A percentile compares a stretch with the other conserved stretches of the same genome.
Conservation (phyloP, 2,329 filamentous ascomycete genomes). For the Colletotrichum euphorbiae region DNA sequence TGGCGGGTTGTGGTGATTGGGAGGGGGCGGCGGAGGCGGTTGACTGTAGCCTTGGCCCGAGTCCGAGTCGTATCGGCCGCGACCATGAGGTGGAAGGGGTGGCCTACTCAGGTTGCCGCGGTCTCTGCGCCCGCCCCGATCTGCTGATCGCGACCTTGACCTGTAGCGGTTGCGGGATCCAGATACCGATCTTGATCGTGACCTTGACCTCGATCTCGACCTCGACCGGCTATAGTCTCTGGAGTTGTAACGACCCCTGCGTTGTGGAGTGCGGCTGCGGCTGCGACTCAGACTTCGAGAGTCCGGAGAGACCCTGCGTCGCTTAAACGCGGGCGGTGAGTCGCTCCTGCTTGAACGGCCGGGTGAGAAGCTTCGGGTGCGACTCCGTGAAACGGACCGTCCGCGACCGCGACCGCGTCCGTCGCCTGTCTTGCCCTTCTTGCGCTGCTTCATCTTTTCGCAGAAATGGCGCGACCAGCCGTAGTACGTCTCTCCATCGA, state of each 20-base stretch:
- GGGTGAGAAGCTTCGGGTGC: slow-evolving; percentile 45
- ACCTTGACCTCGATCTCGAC: slow-evolving; percentile 40
- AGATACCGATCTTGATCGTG: slow-evolving; percentile 23
- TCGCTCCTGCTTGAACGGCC: slow-evolving; percentile 48
- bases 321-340: slow-evolving; percentile 53
- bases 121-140: slow-evolving; percentile 37
- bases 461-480: slow-evolving; percentile 88
- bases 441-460: slow-evolving; percentile 78
- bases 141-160: slow-evolving; percentile 40
- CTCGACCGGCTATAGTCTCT: slow-evolving; percentile 45
- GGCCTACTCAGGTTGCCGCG: slow-evolving; percentile 18
- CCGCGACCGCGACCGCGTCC: slow-evolving; percentile 50
- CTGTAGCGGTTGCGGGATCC: slow-evolving; percentile 33
- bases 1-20: slow-evolving; percentile 26
- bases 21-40: slow-evolving; percentile 45
- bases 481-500: slow-evolving; percentile 82
- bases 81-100: slow-evolving; percentile 27
- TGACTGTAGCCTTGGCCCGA: slow-evolving; percentile 8
- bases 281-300: slow-evolving; percentile 48
- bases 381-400: slow-evolving; percentile 49
- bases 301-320: slow-evolving; percentile 50
- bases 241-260: slow-evolving; percentile 40
- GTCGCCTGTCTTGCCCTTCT: slow-evolving; percentile 45
- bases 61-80: slow-evolving; percentile 27
- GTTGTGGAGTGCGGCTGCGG: slow-evolving; percentile 46